Percentiles rank a stretch among this genome's conserved stretches.
These are phyloP conservation scores for Colletotrichum limetticola DNA, from an alignment of 2,329 filamentous ascomycete species.

Conservation along the genomic window DNA sequence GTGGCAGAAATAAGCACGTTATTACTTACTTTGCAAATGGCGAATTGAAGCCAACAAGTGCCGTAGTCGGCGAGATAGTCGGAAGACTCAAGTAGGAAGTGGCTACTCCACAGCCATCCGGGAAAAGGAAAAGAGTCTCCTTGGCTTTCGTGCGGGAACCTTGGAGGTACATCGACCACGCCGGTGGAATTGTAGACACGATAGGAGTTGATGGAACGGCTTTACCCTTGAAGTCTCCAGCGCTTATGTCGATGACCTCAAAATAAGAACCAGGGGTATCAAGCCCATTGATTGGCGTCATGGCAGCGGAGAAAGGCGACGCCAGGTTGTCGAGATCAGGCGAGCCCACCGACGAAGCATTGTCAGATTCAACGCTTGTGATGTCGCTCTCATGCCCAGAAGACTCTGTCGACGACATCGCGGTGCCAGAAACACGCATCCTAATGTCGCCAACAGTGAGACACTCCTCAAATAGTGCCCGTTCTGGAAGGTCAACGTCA, in stretches of 20 bases:
- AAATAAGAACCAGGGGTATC: conserved; percentile 55
- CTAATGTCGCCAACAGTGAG: conserved; percentile 66
- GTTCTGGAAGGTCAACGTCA: conserved; percentile 62
- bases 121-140: conserved; percentile 62
- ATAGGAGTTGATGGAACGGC: conserved; percentile 55
- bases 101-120: conserved; percentile 67
- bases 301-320: conserved; percentile 42
- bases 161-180: conserved; percentile 56
- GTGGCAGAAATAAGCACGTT: conserved; percentile 60
- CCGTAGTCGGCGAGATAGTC: conserved; percentile 58
- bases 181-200: conserved; percentile 57
- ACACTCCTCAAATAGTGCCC: conserved; percentile 61
- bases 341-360: conserved; percentile 45
- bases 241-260: conserved; percentile 63
- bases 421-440: conserved; percentile 34
- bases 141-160: conserved; percentile 56
- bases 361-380: neutral
- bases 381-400: neutral
- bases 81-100: conserved; percentile 73
- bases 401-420: neutral
- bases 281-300: conserved; percentile 51
- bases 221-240: conserved; percentile 61
- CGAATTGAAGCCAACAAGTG: conserved; percentile 66
- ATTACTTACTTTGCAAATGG: conserved; percentile 71
- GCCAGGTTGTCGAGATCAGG: conserved; percentile 38